phyloP scores from a whole-genome alignment of 208 protist species.

The Acanthamoeba sp. region DNA sequence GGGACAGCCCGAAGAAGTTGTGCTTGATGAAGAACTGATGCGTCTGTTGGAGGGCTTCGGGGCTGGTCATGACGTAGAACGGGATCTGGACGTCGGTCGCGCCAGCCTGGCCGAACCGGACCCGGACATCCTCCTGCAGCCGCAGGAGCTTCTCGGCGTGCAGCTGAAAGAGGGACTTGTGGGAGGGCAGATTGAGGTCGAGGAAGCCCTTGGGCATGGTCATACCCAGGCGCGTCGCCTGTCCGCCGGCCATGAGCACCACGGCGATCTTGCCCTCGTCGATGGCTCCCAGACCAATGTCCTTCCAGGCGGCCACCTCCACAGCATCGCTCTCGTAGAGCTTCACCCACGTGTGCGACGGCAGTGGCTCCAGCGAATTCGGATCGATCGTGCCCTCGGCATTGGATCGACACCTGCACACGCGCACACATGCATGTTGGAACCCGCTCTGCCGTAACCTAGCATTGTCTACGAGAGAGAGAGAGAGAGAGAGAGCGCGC shows the following conservation, averaged over 20 bases:
- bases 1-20: constrained; percentile 11
- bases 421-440: no score
- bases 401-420: constrained; percentile 19
- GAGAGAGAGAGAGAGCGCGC: not conserved
- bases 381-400: not conserved
- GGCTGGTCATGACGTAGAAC: constrained; percentile 58
- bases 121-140: constrained; percentile 14
- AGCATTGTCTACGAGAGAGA: no score
- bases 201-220: constrained; percentile 41
- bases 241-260: constrained; percentile 31
- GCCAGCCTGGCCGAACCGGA: not conserved
- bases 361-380: constrained; percentile 26
- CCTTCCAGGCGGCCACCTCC: not conserved
- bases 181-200: constrained; percentile 55
- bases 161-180: constrained; percentile 62
- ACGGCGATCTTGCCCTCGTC: constrained; percentile 9
- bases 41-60: constrained; percentile 34
- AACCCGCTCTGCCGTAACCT: no score
- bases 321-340: not conserved
- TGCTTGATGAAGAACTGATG: constrained; percentile 68
- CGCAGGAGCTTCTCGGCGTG: constrained; percentile 31
- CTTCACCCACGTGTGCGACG: constrained; percentile 20
- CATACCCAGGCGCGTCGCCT: not conserved
- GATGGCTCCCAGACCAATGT: not conserved
- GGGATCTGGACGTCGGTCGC: not conserved